Base-by-base conservation (phyloP, 1,284 basidiomycete genomes). In the Moniliophthora roreri region DNA sequence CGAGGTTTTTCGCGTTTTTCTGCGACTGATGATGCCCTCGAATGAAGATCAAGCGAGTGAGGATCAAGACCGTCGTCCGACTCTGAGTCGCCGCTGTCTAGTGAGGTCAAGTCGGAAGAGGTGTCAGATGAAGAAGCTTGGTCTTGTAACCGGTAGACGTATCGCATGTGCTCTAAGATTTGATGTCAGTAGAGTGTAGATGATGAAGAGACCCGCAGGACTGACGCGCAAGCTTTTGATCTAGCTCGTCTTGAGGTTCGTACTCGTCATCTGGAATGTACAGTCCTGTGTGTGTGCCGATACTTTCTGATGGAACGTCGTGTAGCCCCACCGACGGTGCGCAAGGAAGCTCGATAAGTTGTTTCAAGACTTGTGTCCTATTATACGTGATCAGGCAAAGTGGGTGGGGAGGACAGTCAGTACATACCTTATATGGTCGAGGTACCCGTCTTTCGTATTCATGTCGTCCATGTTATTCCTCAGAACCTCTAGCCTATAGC, bases 381-480 rank as follows among this genome's bases (percentile, higher is more conserved):
- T 16, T 7, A 11, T 13, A 4, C 24, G n/a, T 7, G n/a, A 28
- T 46, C 16, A 46, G 44, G n/a, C n/a, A 26, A 15, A 8, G 21
- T 24, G 41, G 11, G 41, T 15, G 15, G 24, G 18, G 24, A 15
- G 28, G 24, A 32, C 24, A 32, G 44, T 9, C 13, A 4, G 7
- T 7, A 23, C n/a, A 23, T 18, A 46, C 44, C 44, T 46, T 2
- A 46, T 18, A 4, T 46, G 24, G 26, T 46, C 44, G 7, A 46
- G 24, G 24, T 46, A 46, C 28, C 44, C 44, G 24, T 46, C 44
- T n/a, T 46, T 46, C 26, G 89, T 72, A 68, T 99, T 99, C 64
- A 93, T 73, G 66, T 99, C 94, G 58, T 97, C 95, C 87, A 97
- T 93, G 66, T 98, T 98, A 60, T 90, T 98, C 55, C 80, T 80